A percentile compares a stretch with the other conserved stretches of the same genome.
phyloP scores from a whole-genome alignment of 305 asterid species.

The Fraxinus paxiana region DNA sequence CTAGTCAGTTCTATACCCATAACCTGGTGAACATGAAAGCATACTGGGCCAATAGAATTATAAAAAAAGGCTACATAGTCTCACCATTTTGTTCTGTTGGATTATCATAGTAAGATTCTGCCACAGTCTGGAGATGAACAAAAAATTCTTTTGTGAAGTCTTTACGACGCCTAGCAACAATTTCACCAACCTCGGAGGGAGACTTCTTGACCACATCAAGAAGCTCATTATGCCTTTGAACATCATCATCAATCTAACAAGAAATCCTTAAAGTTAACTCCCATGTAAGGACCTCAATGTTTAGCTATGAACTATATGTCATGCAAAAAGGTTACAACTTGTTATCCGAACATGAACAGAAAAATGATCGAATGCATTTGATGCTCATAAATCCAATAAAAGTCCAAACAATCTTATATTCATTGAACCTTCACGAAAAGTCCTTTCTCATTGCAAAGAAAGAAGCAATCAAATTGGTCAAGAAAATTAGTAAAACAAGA shows the following conservation, averaged over 20 bases:
- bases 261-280: slow-evolving; percentile 23
- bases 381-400: neutral
- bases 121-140: slow-evolving; percentile 69
- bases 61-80: slow-evolving; percentile 1
- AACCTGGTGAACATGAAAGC: slow-evolving; percentile 1
- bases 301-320: neutral
- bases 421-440: neutral
- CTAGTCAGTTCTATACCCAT: neutral
- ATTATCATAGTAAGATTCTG: slow-evolving; percentile 70
- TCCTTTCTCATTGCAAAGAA: neutral
- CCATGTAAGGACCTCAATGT: neutral
- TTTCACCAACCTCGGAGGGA: slow-evolving; percentile 62
- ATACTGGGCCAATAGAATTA: neutral
- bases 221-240: slow-evolving; percentile 79
- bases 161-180: slow-evolving; percentile 81
- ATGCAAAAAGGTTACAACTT: neutral
- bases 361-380: neutral
- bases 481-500: neutral
- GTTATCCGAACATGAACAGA: neutral
- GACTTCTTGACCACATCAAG: slow-evolving; percentile 58
- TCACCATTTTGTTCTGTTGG: slow-evolving; percentile 79
- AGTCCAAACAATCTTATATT: neutral
- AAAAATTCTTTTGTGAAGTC: slow-evolving; percentile 94
- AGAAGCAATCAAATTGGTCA: neutral
- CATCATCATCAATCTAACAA: slow-evolving; percentile 71